phyloP scores from a whole-genome alignment of 1,284 basidiomycete species.

The Lentinula novae-zelandiae region DNA sequence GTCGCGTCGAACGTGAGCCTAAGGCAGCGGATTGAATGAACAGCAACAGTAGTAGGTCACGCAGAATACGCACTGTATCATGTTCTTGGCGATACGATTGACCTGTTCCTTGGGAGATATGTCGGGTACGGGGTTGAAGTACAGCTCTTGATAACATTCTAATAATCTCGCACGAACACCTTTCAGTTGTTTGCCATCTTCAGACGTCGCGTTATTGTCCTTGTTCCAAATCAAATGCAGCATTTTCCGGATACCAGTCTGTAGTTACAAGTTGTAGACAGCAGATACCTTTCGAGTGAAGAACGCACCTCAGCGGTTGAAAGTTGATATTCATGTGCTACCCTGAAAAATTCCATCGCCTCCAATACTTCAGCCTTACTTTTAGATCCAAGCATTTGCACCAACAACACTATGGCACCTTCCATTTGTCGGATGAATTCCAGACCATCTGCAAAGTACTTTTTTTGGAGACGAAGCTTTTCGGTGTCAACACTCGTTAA shows the following conservation, averaged over 20 bases:
- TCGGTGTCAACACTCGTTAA: slow-evolving; percentile 65
- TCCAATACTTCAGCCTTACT: slow-evolving; percentile 94
- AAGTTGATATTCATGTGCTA: slow-evolving; percentile 83
- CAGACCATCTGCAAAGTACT: slow-evolving; percentile 87
- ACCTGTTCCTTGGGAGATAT: slow-evolving; percentile 83
- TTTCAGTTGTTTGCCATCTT: slow-evolving; percentile 86
- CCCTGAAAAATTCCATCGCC: slow-evolving; percentile 92
- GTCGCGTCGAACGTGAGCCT: slow-evolving; percentile 90
- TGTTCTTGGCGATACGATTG: slow-evolving; percentile 95
- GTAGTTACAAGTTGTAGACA: slow-evolving; percentile 7
- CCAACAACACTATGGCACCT: slow-evolving; percentile 70
- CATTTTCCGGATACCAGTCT: slow-evolving; percentile 93
- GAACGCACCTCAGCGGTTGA: slow-evolving; percentile 62
- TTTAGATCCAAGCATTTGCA: slow-evolving; percentile 83
- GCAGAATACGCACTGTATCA: slow-evolving; percentile 77
- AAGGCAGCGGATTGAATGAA: not conserved
- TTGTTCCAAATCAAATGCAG: slow-evolving; percentile 97
- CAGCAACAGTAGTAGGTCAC: not conserved
- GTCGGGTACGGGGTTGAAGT: slow-evolving; percentile 79
- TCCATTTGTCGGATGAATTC: slow-evolving; percentile 86
- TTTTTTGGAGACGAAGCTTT: slow-evolving; percentile 76
- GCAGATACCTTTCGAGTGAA: not conserved
- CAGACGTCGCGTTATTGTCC: slow-evolving; percentile 83
- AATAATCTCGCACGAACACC: slow-evolving; percentile 85
- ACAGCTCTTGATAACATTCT: slow-evolving; percentile 87